Base-by-base conservation (phyloP, 2,329 filamentous ascomycete species). In the Pseudogymnoascus verrucosus region DNA sequence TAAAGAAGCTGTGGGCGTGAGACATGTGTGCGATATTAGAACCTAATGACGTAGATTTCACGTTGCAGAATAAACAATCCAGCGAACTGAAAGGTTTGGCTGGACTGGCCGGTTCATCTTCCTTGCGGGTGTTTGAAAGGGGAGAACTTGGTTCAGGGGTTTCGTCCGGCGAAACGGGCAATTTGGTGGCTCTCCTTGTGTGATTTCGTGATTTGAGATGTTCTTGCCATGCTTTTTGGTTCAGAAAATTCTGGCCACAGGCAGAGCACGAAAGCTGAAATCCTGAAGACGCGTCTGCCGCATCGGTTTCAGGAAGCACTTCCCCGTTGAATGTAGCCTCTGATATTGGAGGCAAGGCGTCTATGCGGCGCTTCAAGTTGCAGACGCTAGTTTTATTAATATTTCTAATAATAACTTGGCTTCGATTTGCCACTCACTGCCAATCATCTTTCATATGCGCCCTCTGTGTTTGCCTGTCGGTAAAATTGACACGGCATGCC, bases 21-120 rank as follows among this genome's bases (percentile, higher is more conserved):
- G 74, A 75, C 82, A 84, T 84, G 69, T 84, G 82, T 1, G 63
- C 47, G 1, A 80, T 37, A 62, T 76, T 81, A 1, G 71, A 67
- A 1, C 75, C 69, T 5, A 82, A 73, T 19, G 64, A 69, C 0
- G 64, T 8, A 2, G 67, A 75, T 4, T 34, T 37, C 1, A 67
- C 54, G 1, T 70, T 68, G 70, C 80, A 82, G 67, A 82, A 81
- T 3, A 81, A 71, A 64, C 79, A 81, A 37, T 73, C 67, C 5
- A 67, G 68, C 0, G 71, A 68, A 4, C 65, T 64, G 47, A 76
- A 78, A 10, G 36, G 19, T 19, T 57, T 57, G 1, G 16, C 26
- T 2, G n/a, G 26, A 2, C n/a, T 34, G 1, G 8, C 1, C 1
- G 26, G 4, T 12, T 34, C 51, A 34, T 21, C n/a, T 34, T 34